Evolutionary conservation across 1,284 basidiomycete genomes (phyloP).

Genomic region (Trichosporon asahii): DNA sequence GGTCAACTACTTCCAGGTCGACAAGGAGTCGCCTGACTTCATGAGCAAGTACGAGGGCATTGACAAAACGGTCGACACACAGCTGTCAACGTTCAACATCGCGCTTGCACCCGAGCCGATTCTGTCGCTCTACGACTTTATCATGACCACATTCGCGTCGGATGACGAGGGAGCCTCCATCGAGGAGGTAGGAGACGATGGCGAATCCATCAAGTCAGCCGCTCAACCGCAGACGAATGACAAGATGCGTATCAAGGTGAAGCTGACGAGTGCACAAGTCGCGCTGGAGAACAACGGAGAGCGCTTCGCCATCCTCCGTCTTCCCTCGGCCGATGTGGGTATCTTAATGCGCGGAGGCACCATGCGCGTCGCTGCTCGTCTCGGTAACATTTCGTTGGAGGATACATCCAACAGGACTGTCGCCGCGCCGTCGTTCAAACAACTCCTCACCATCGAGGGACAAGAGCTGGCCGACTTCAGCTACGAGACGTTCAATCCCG

Average conservation of each 20-base stretch:
- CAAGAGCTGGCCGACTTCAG: slow-evolving; percentile 92
- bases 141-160: slow-evolving; percentile 93
- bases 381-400: slow-evolving; percentile 79
- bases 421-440: slow-evolving; percentile 66
- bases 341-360: slow-evolving; percentile 72
- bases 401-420: slow-evolving; percentile 70
- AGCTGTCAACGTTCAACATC: slow-evolving; percentile 89
- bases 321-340: slow-evolving; percentile 87
- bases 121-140: slow-evolving; percentile 88
- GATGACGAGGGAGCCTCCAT: slow-evolving; percentile 37
- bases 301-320: slow-evolving; percentile 77
- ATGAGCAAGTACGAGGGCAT: slow-evolving; percentile 76
- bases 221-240: slow-evolving; percentile 41
- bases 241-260: slow-evolving; percentile 79
- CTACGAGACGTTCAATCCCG: slow-evolving; percentile 83
- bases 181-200: slow-evolving; percentile 23
- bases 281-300: slow-evolving; percentile 73
- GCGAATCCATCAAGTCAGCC: slow-evolving; percentile 19
- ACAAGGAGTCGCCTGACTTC: slow-evolving; percentile 85
- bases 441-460: slow-evolving; percentile 90
- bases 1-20: slow-evolving; percentile 77
- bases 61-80: slow-evolving; percentile 83
- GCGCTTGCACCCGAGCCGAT: slow-evolving; percentile 88
- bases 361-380: slow-evolving; percentile 73
- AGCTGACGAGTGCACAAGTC: slow-evolving; percentile 86